Evolutionary conservation across 2,329 filamentous ascomycete species (phyloP), one percentile per base, ranked within the genome.

Genomic region (Pseudogymnoascus sp.): DNA sequence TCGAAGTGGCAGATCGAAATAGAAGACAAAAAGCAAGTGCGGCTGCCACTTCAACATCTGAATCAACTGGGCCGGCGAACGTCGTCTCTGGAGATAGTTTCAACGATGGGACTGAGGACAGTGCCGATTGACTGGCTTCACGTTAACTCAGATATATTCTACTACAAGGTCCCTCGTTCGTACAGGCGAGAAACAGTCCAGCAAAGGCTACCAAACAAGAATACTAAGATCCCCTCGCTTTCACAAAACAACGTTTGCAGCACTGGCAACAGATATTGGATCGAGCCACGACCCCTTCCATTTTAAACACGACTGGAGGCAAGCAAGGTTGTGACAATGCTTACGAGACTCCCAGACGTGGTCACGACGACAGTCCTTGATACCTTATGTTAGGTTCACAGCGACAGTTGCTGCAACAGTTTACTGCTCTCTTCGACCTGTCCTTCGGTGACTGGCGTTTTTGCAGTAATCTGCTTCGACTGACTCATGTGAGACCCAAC

Each of bases 1-100:
- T 97, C 68, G 87, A 86, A 2, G 86, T 82, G 67, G 94, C 93
- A 13, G 83, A 84, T 64, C 79, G 77, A 73, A 82, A 77, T 68
- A 61, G 40, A 26, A 60, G 29, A 33, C 37, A 50, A 39, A 77
- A 75, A 35, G 72, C 75, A 1, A 71, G 72, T 41, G 72, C 29
- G 17, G 15, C 2, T 11, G 29, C 47, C 15, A 54, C 47, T 33
- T 17, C 47, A 21, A 35, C 29, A 21, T 33, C 47, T 7, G 29
- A 33, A 33, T 29, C 29, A 54, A 35, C 17, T 54, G 47, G n/a
- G 2, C 9, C 17, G 15, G 7, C 29, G 35, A 17, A 17, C 15
- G 29, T 21, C 29, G 29, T 54, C 10, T 33, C 47, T 54, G 47
- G 15, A 13, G 47, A 54, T 33, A 21, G 13, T 8, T 21, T 54